A percentile compares a stretch with the other conserved stretches of the same genome.
Conservation (phyloP, 1,284 basidiomycete species). For the Calocybe gambosa region DNA sequence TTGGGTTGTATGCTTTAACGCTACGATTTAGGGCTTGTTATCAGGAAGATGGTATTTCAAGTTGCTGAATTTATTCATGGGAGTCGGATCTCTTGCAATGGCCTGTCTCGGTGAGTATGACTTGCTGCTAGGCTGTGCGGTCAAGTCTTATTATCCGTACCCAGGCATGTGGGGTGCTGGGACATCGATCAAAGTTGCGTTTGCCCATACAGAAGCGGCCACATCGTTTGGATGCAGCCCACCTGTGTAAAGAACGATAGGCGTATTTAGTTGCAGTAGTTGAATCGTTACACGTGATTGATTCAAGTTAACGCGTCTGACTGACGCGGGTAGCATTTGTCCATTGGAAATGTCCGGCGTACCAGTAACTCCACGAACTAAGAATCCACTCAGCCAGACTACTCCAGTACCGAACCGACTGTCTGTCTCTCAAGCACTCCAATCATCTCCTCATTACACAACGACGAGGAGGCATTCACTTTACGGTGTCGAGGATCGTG, state of each 20-base stretch:
- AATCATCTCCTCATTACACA: conserved; percentile 70
- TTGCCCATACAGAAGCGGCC: conserved; percentile 29
- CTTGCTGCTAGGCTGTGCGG: neutral
- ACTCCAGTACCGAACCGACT: conserved; percentile 51
- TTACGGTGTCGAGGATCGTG: conserved; percentile 82
- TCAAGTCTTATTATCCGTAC: neutral
- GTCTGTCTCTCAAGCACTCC: conserved; percentile 41
- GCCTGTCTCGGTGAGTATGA: conserved; percentile 32
- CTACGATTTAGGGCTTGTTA: conserved; percentile 37
- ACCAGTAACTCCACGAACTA: conserved; percentile 43
- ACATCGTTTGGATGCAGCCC: conserved; percentile 43
- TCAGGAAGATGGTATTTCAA: conserved; percentile 35
- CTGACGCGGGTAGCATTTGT: neutral
- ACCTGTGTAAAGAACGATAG: conserved; percentile 29
- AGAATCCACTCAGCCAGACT: conserved; percentile 30
- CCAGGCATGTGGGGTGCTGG: conserved; percentile 44
- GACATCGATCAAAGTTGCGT: conserved; percentile 32
- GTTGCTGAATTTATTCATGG: conserved; percentile 34
- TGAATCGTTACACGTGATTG: too few relatives aligned
- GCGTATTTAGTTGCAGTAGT: too few relatives aligned
- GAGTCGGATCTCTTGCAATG: conserved; percentile 34
- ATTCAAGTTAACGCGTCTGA: too few relatives aligned
- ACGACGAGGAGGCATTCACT: conserved; percentile 74
- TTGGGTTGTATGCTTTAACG: too few relatives aligned
- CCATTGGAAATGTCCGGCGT: conserved; percentile 28